Evolutionary conservation across 495 filamentous ascomycete species (phyloP), one percentile per base, ranked within the genome.

Genomic region (Podospora australis): DNA sequence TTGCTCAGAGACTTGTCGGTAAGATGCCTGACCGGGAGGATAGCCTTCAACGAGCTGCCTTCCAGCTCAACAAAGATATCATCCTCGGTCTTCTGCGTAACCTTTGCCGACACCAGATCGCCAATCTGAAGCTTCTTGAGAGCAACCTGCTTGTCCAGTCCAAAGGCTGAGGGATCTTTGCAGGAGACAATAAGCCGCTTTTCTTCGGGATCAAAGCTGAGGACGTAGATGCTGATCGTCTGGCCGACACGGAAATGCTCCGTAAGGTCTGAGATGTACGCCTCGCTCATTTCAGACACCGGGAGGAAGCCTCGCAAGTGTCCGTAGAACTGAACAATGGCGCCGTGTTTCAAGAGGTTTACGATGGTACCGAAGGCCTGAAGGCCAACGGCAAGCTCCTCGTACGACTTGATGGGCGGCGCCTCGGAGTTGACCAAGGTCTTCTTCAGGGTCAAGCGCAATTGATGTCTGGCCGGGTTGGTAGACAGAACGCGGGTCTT

Each of bases 211-310:
- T 96, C 84, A 28, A 96, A 82, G 52, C 82, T 85, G 34, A 92
- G 55, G 17, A 92, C 81, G 54, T 87, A 83, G 25, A 96, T 85
- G 65, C 78, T 95, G 51, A 98, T 83, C 14, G 92, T 89, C 61
- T 98, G 92, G 1, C 94, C 92, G 6, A 79, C 68, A 25, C 83
- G 79, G 68, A 98, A 98, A 62, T 98, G 90, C 57, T 92, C 79
- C 35, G 75, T 79, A 6, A 90, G 88, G 58, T 96, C 86, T 56
- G 85, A 78, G 55, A 98, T 96, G 64, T 82, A 96, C 11, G 90
- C 87, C 60, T 96, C 94, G 62, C 90, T 96, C 94, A 98, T 97
- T 61, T 98, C 91, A 2, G 86, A 85, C 2, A 94, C 81, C 1
- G 92, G 91, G 46, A 98, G 76, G 67, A 91, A 97, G 9, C 81